phyloP scores from a whole-genome alignment of 805 yeast genomes.

The Nadsonia fulvescens region DNA sequence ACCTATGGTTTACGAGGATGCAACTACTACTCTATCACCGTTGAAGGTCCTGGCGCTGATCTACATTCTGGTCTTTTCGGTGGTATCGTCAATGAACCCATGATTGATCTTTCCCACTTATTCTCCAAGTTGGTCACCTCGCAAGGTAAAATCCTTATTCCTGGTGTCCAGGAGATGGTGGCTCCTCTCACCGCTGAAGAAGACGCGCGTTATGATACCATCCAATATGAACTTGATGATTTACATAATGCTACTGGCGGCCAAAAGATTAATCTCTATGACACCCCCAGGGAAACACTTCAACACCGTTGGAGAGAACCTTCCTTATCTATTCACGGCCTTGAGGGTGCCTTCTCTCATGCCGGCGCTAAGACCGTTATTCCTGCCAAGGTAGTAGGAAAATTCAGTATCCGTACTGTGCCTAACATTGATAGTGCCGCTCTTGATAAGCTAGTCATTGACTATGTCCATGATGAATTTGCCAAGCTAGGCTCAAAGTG shows the following conservation, averaged over 20 bases:
- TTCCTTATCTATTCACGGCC: slow-evolving; percentile 86
- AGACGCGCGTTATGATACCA: slow-evolving; percentile 58
- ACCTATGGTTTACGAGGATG: slow-evolving; percentile 97
- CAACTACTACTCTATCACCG: slow-evolving; percentile 68
- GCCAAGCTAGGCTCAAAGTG: slow-evolving; percentile 61
- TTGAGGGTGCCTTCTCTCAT: slow-evolving; percentile 92
- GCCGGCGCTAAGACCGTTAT: slow-evolving; percentile 97
- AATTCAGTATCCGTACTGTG: slow-evolving; percentile 92
- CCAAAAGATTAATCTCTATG: slow-evolving; percentile 56
- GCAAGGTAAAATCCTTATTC: slow-evolving; percentile 67
- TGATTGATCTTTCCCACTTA: slow-evolving; percentile 76
- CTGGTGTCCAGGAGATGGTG: slow-evolving; percentile 86
- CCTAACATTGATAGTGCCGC: slow-evolving; percentile 76
- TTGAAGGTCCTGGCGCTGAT: slow-evolving; percentile 91
- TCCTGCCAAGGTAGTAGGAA: slow-evolving; percentile 86
- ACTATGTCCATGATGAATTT: slow-evolving; percentile 51
- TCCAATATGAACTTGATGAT: slow-evolving; percentile 72
- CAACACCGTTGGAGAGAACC: slow-evolving; percentile 99
- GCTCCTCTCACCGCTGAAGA: slow-evolving; percentile 82
- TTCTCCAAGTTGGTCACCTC: slow-evolving; percentile 62
- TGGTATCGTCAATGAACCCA: slow-evolving; percentile 92
- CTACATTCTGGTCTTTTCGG: slow-evolving; percentile 96
- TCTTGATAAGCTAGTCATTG: slow-evolving; percentile 59
- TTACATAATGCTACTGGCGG: slow-evolving; percentile 83
- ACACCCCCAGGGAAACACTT: slow-evolving; percentile 58